A percentile compares a stretch with the other conserved stretches of the same genome.
Conservation (phyloP, 140 eudicot species). For the Cichorium intybus region DNA sequence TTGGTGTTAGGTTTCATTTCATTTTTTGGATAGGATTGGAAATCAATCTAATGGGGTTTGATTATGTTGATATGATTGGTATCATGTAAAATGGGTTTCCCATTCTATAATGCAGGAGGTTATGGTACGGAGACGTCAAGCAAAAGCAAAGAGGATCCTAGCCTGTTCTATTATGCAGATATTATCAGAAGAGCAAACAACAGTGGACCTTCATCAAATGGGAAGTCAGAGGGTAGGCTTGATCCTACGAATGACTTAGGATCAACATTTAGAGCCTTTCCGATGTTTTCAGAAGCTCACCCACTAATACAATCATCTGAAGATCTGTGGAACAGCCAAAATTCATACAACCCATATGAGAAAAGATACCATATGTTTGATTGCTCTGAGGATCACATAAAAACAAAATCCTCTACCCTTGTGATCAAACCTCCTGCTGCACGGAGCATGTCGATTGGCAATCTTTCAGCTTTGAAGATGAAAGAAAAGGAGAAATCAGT, state of each 20-base stretch:
- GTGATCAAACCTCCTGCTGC: slow-evolving; percentile 43
- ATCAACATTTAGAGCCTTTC: slow-evolving; percentile 8
- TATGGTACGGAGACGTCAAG: neutral
- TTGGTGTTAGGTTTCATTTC: neutral
- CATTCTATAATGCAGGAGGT: slow-evolving; percentile 11
- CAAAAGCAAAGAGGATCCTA: slow-evolving; percentile 23
- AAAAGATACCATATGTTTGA: slow-evolving; percentile 26
- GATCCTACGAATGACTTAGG: slow-evolving; percentile 13
- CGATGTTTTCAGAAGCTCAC: slow-evolving; percentile 16
- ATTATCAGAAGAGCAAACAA: slow-evolving; percentile 27
- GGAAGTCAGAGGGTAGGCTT: slow-evolving; percentile 5
- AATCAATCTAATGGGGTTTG: too few species aligned
- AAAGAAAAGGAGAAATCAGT: slow-evolving; percentile 5
- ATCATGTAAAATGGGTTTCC: neutral
- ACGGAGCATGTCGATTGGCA: slow-evolving; percentile 9
- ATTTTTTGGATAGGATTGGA: neutral
- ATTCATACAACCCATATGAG: slow-evolving; percentile 17
- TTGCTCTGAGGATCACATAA: slow-evolving; percentile 5
- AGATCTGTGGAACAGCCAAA: slow-evolving; percentile 22
- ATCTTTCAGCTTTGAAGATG: neutral
- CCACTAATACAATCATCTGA: slow-evolving; percentile 18
- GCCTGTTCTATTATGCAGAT: slow-evolving; percentile 20
- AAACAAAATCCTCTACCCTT: slow-evolving; percentile 33
- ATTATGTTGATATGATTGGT: neutral
- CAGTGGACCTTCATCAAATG: slow-evolving; percentile 7